Conservation (phyloP, 106 monocot species). For the Alisma plantagoaquatica region DNA sequence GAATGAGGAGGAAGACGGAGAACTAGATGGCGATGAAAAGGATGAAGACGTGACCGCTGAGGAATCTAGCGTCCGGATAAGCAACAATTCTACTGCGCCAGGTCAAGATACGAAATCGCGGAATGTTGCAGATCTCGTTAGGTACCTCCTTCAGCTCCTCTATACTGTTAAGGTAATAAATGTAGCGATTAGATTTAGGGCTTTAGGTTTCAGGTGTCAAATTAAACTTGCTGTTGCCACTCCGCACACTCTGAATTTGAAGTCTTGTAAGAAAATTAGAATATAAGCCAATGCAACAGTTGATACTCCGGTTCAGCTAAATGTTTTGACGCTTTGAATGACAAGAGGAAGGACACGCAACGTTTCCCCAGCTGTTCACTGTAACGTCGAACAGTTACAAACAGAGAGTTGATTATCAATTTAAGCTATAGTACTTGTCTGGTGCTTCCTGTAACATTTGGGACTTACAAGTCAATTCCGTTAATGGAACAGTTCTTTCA, state of each 20-base stretch:
- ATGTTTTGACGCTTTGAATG: background rate
- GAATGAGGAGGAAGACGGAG: constrained; percentile 1
- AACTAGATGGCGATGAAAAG: background rate
- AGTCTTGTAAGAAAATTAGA: too few species aligned
- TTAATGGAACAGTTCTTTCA: too few species aligned
- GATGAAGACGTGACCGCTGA: background rate
- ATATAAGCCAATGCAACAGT: too few species aligned
- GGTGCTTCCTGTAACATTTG: too few species aligned
- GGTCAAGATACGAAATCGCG: constrained; percentile 23
- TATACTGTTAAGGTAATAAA: background rate
- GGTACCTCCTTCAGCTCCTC: background rate
- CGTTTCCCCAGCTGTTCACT: too few species aligned
- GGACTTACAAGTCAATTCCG: too few species aligned
- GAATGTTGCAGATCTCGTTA: constrained; percentile 24
- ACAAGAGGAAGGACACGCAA: too few species aligned
- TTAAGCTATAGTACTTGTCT: too few species aligned
- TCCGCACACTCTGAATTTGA: too few species aligned
- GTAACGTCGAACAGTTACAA: too few species aligned
- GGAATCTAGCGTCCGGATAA: background rate
- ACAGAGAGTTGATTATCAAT: too few species aligned
- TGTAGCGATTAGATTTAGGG: background rate
- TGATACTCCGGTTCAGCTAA: background rate
- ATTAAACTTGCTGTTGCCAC: background rate
- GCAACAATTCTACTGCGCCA: background rate
- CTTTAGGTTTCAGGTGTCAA: background rate